A percentile compares a stretch with the other conserved stretches of the same genome.
Conservation (phyloP, 257 asterid species). For the Penstemon newberryi region DNA sequence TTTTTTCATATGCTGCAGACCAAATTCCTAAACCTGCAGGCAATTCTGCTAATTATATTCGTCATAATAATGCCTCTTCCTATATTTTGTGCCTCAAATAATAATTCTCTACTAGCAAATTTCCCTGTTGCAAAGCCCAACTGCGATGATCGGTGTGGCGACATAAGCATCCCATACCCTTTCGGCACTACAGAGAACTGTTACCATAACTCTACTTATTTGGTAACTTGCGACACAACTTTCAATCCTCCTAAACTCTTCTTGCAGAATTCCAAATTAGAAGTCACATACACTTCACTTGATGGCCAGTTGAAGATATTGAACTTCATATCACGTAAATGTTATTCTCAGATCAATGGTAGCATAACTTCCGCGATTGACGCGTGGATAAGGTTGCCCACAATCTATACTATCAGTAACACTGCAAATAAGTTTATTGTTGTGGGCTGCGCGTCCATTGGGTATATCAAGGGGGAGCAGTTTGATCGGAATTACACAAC, state of each 20-base stretch:
- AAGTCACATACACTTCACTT: conserved; percentile 20
- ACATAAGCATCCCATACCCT: conserved; percentile 31
- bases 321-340: no score
- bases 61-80: not conserved
- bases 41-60: not conserved
- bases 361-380: accelerated
- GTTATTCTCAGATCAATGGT: no score
- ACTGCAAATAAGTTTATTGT: conserved; percentile 19
- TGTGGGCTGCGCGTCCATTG: conserved; percentile 26
- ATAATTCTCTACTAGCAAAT: no score
- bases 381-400: accelerated
- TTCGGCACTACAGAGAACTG: conserved; percentile 17
- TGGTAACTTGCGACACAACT: conserved; percentile 8
- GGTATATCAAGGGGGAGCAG: not conserved
- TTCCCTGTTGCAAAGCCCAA: conserved; percentile 21
- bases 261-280: accelerated
- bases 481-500: not conserved
- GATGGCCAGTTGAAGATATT: conserved; percentile 20
- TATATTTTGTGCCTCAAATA: not conserved
- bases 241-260: conserved; percentile 1
- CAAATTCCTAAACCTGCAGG: not conserved
- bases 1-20: not conserved
- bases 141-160: conserved; percentile 28
- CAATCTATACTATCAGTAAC: not conserved
- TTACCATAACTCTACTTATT: accelerated